These are phyloP conservation scores for Boletellus sp. DNA, from an alignment of 768 basidiomycete genomes.

Conservation along the genomic window DNA sequence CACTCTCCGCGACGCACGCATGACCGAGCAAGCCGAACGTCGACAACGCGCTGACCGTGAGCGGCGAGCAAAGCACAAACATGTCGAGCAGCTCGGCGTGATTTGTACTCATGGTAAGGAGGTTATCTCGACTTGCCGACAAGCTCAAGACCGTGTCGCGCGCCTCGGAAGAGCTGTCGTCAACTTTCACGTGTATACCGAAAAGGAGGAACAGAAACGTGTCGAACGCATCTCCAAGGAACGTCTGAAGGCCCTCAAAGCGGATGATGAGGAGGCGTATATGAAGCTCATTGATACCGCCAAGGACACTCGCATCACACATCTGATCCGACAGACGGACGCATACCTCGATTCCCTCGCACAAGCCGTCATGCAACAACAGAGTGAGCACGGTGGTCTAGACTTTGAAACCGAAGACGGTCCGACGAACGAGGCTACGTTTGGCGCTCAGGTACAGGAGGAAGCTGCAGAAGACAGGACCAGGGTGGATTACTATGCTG, in stretches of 20 bases:
- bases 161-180: slow-evolving; percentile 75
- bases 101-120: slow-evolving; percentile 84
- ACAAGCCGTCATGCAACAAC: slow-evolving; percentile 89
- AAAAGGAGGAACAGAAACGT: slow-evolving; percentile 97
- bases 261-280: slow-evolving; percentile 99
- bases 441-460: slow-evolving; percentile 73
- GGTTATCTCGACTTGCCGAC: slow-evolving; percentile 62
- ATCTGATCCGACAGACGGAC: slow-evolving; percentile 92
- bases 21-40: slow-evolving; percentile 85
- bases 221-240: slow-evolving; percentile 96
- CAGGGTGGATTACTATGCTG: slow-evolving; percentile 94
- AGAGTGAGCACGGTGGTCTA: slow-evolving; percentile 58
- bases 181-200: slow-evolving; percentile 82
- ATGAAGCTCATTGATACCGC: slow-evolving; percentile 98
- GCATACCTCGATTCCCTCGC: slow-evolving; percentile 92
- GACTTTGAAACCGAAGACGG: slow-evolving; percentile 64
- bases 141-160: slow-evolving; percentile 56
- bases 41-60: slow-evolving; percentile 92
- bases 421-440: slow-evolving; percentile 81
- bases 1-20: slow-evolving; percentile 81
- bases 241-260: slow-evolving; percentile 94
- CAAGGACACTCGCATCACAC: slow-evolving; percentile 98
- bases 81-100: slow-evolving; percentile 86
- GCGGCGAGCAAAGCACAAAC: slow-evolving; percentile 91
- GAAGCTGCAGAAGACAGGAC: slow-evolving; percentile 59